These are phyloP conservation scores for Phialemonium atrogriseum DNA, from an alignment of 2,329 filamentous ascomycete genomes.

Conservation along the genomic window DNA sequence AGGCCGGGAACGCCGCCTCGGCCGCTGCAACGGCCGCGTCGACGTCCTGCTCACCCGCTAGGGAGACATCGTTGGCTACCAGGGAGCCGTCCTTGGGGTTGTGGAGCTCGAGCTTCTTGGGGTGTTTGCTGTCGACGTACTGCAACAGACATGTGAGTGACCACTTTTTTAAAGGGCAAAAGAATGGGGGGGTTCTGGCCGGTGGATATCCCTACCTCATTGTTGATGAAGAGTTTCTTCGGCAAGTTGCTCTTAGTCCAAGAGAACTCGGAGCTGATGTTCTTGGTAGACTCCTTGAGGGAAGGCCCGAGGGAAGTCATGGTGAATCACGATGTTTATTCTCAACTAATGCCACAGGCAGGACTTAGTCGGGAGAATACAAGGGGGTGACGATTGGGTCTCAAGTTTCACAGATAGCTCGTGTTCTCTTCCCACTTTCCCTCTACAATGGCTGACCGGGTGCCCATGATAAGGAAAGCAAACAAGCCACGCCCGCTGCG, in stretches of 20 bases:
- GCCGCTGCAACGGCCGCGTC: constrained; percentile 39
- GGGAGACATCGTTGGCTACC: constrained; percentile 37
- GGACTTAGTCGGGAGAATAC: neutral
- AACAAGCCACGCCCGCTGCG: too few relatives aligned
- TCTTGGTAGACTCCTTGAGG: constrained; percentile 9
- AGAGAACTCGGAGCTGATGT: constrained; percentile 10
- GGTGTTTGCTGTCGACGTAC: constrained; percentile 31
- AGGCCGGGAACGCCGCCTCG: constrained; percentile 35
- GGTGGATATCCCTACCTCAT: constrained; percentile 17
- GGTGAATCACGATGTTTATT: constrained; percentile 4
- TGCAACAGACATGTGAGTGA: constrained; percentile 15
- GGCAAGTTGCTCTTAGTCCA: constrained; percentile 23
- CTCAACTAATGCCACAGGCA: neutral
- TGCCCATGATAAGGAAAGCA: too few relatives aligned
- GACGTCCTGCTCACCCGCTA: constrained; percentile 37
- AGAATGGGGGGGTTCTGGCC: neutral
- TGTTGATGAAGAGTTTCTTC: constrained; percentile 29
- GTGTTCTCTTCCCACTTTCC: too few relatives aligned
- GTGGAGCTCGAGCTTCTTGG: constrained; percentile 36
- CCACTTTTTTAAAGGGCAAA: too few relatives aligned
- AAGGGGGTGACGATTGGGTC: too few relatives aligned
- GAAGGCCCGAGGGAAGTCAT: constrained; percentile 17
- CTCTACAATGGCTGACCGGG: too few relatives aligned
- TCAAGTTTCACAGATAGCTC: too few relatives aligned
- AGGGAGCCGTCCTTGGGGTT: constrained; percentile 41